Conservation (phyloP, 2,329 filamentous ascomycete genomes). For the Cryphonectria carpinicola region DNA sequence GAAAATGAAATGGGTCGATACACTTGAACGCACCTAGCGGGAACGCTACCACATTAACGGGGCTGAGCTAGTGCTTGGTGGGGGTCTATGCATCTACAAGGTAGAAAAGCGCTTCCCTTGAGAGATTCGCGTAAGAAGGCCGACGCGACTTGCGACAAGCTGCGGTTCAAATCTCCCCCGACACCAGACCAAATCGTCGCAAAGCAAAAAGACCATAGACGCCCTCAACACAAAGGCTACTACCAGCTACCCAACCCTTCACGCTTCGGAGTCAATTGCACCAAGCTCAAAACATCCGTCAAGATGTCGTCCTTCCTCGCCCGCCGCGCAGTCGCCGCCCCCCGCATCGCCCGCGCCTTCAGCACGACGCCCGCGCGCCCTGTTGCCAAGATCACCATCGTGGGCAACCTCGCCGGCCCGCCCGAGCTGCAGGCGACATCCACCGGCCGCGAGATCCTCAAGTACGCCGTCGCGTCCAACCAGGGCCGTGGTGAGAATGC, state of each 20-base stretch:
- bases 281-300: not conserved
- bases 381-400: constrained; percentile 80
- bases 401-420: constrained; percentile 80
- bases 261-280: not conserved
- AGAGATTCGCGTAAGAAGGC: not conserved
- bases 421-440: constrained; percentile 76
- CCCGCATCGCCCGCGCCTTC: constrained; percentile 67
- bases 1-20: not conserved
- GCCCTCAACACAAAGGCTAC: not conserved
- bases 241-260: not conserved
- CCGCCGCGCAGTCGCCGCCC: constrained; percentile 38
- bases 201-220: not conserved
- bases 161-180: not conserved
- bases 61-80: not conserved
- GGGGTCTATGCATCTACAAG: constrained; percentile 8
- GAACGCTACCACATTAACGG: constrained; percentile 5
- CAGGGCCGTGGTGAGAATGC: constrained; percentile 69
- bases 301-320: constrained; percentile 33
- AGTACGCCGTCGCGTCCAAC: constrained; percentile 75
- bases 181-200: not conserved
- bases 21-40: not conserved
- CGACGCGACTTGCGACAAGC: not conserved
- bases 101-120: constrained; percentile 2
- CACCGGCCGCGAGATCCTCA: constrained; percentile 73
- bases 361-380: constrained; percentile 68